Evolutionary conservation across 495 filamentous ascomycete species (phyloP), one percentile per base, ranked within the genome.

Genomic region (Aspergillus taichungensis): DNA sequence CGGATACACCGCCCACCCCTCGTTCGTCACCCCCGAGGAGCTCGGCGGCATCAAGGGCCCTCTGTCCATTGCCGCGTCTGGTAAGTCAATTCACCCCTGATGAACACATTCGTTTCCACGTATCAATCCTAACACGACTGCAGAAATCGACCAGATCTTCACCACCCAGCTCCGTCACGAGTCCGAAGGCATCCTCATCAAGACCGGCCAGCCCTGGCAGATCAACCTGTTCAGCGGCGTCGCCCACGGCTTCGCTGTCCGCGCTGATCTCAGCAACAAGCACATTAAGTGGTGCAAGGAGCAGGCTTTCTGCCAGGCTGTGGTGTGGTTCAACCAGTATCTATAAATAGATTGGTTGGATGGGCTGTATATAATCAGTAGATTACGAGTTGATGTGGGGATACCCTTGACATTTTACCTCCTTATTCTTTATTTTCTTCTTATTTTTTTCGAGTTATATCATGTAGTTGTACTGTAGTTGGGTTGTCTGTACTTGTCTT

Each of bases 71-170:
- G 72, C 83, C 32, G 86, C 87, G 46, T 84, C 81, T 47, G 75
- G 80, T 83, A 63, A 40, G 71, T 24, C 18, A 24, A 24, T 68
- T 31, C 9, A 9, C 6, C 37, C 6, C 34, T 35, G 29, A 18
- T 13, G 8, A 18, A 11, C 14, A 7, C 10, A 28, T 34, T 18
- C 36, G 8, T n/a, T 1, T 3, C 28, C 12, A 9, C 10, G 11
- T 32, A 5, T 12, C n/a, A 1, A 24, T 24, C 13, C 44, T 54
- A 39, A 51, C 30, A 13, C 13, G 5, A 10, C 56, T 54, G 43
- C 71, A 75, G 86, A 90, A 69, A 84, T 76, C 33, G 89, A 95
- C 60, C 4, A 46, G 6, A 88, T 90, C 65, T 94, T 94, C 76
- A 77, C 88, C 1, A 64, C 74, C 24, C 76, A 83, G 54, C 83